Percentiles rank a stretch among this genome's conserved stretches.
Evolutionary conservation across 2,329 filamentous ascomycete genomes (phyloP).

Genomic region (Nemania sp.): DNA sequence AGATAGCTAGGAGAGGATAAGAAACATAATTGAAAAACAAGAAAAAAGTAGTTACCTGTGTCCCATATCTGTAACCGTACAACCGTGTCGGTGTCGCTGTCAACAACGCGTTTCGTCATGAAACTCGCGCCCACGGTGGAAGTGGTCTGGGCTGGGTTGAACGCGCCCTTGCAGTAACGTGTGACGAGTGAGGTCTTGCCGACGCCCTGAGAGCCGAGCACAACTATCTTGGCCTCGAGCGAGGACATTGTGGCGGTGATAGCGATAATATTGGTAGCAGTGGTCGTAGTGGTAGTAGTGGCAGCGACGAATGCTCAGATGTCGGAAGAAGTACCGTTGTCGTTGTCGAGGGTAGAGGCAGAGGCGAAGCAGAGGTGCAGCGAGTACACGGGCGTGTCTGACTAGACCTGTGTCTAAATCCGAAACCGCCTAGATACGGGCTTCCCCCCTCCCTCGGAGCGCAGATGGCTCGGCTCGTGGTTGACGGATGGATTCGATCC

Average conservation of each 20-base stretch:
- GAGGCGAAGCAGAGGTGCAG: background rate
- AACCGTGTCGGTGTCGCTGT: conserved; percentile 81
- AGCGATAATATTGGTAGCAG: background rate
- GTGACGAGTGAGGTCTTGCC: conserved; percentile 80
- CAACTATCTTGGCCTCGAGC: conserved; percentile 80
- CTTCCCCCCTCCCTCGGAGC: background rate
- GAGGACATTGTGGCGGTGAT: conserved; percentile 52
- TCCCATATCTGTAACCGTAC: conserved; percentile 97
- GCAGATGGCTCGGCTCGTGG: background rate
- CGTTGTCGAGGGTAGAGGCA: background rate
- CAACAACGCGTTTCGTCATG: conserved; percentile 77
- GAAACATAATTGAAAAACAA: background rate
- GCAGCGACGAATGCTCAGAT: too few relatives aligned
- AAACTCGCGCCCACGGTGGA: conserved; percentile 83
- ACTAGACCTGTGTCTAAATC: too few relatives aligned
- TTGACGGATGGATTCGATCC: background rate
- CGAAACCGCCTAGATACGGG: too few relatives aligned
- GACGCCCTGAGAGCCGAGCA: conserved; percentile 78
- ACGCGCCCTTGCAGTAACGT: conserved; percentile 74
- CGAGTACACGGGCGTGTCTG: background rate
- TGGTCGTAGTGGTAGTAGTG: too few relatives aligned
- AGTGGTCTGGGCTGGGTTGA: conserved; percentile 65
- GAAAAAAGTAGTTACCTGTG: conserved; percentile 60
- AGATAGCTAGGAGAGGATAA: background rate
- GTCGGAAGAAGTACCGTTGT: too few relatives aligned